A percentile compares a stretch with the other conserved stretches of the same genome.
Conservation (phyloP, 2,329 filamentous ascomycete species). For the Colletotrichum tabaci region DNA sequence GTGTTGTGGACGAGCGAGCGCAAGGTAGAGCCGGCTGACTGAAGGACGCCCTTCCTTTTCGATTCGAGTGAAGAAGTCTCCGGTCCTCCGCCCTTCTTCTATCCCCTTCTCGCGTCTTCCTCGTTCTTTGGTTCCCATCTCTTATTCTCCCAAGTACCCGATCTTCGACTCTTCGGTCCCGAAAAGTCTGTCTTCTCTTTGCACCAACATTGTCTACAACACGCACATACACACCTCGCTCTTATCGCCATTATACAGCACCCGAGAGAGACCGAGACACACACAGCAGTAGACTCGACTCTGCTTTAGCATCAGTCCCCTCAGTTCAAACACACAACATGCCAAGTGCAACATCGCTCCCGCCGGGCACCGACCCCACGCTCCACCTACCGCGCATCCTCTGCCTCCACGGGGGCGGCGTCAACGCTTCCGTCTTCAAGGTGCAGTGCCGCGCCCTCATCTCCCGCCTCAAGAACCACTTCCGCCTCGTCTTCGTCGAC, state of each 20-base stretch:
- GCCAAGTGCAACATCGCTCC: conserved; percentile 30
- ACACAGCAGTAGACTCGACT: background rate
- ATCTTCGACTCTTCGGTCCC: conserved; percentile 17
- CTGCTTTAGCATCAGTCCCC: background rate
- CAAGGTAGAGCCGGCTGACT: conserved; percentile 1
- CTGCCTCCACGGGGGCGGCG: conserved; percentile 86
- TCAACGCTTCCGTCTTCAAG: conserved; percentile 79
- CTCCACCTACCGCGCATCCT: conserved; percentile 75
- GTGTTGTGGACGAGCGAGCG: conserved; percentile 4
- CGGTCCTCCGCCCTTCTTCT: conserved; percentile 13
- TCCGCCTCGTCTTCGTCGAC: conserved; percentile 81
- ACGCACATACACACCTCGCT: background rate
- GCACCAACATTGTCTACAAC: conserved; percentile 1
- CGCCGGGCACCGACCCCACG: conserved; percentile 32
- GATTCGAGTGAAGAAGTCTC: background rate
- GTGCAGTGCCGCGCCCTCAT: conserved; percentile 74
- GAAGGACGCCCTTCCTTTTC: background rate
- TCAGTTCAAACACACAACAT: conserved; percentile 9
- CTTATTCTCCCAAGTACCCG: background rate
- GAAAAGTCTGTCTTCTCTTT: background rate
- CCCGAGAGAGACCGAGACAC: background rate
- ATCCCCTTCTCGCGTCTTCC: conserved; percentile 10
- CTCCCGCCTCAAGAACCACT: conserved; percentile 65
- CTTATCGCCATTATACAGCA: background rate
- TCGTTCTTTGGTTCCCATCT: conserved; percentile 15